phyloP scores from a whole-genome alignment of 192 early-diverging fungal genomes.

The Mortierella alpina region DNA sequence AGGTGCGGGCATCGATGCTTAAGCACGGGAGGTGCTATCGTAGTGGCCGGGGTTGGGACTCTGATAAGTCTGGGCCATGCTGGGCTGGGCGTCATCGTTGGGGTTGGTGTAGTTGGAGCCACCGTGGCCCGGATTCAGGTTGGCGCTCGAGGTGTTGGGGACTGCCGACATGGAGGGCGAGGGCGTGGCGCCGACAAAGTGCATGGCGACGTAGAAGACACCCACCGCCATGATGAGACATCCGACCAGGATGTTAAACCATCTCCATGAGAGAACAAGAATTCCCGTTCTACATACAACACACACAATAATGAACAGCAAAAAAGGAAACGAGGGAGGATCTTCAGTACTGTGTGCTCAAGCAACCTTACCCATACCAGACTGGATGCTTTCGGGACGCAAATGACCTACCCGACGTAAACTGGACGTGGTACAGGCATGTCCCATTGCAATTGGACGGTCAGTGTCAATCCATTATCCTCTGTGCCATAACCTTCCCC shows the following conservation, averaged over 20 bases:
- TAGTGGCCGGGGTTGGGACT: not conserved
- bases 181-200: slow-evolving; percentile 50
- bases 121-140: slow-evolving; percentile 21
- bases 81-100: slow-evolving; percentile 9
- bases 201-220: slow-evolving; percentile 42
- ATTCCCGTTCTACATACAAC: slow-evolving; percentile 14
- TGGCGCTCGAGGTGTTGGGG: slow-evolving; percentile 36
- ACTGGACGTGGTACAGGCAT: not conserved
- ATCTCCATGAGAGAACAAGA: slow-evolving; percentile 22
- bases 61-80: slow-evolving; percentile 27
- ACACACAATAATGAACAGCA: not conserved
- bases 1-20: not conserved
- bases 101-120: slow-evolving; percentile 25
- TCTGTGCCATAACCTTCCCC: no score
- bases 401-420: slow-evolving; percentile 22
- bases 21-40: not conserved
- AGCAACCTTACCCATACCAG: no score
- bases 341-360: not conserved
- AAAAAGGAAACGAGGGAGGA: not conserved
- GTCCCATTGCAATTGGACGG: not conserved
- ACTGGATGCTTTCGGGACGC: not conserved
- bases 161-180: slow-evolving; percentile 50
- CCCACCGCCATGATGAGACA: slow-evolving; percentile 39
- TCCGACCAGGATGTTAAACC: slow-evolving; percentile 51
- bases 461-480: not conserved